phyloP scores from a whole-genome alignment of 352 stramenopile species.

The Achlya hypogyna region DNA sequence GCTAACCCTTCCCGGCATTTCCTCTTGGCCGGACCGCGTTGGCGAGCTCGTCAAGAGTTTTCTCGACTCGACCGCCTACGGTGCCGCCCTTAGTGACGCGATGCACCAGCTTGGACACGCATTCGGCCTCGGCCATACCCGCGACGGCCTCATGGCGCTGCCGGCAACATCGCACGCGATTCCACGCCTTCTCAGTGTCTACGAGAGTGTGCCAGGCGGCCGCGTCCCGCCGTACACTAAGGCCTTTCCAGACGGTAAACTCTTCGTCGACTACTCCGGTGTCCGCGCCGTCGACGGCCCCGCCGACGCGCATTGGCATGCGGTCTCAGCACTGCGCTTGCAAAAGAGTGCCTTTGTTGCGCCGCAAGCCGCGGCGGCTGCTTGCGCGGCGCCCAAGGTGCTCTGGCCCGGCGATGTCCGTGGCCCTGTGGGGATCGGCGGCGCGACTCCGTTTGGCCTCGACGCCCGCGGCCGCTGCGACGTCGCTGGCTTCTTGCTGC shows the following conservation, averaged over 20 bases:
- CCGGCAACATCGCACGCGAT: background rate
- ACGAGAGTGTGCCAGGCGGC: background rate
- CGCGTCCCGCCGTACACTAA: background rate
- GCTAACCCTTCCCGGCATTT: background rate
- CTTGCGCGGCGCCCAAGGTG: background rate
- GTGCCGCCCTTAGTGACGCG: background rate
- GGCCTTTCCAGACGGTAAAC: conserved; percentile 17
- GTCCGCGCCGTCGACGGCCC: background rate
- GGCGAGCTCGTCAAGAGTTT: conserved; percentile 10
- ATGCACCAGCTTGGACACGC: conserved; percentile 14
- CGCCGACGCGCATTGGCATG: conserved; percentile 4
- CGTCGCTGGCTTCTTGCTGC: conserved; percentile 11
- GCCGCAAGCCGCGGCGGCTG: background rate
- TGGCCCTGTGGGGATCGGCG: conserved; percentile 8
- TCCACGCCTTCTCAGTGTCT: background rate
- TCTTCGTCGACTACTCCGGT: conserved; percentile 15
- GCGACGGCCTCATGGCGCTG: conserved; percentile 10
- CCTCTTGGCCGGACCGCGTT: conserved; percentile 1
- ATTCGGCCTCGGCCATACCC: conserved; percentile 5
- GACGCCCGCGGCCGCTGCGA: background rate
- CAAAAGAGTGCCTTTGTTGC: background rate
- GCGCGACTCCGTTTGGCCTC: conserved; percentile 5
- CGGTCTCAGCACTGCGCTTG: background rate
- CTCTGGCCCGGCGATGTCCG: background rate
- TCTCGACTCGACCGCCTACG: conserved; percentile 1